Base-by-base conservation (phyloP, 805 yeast species). In the Myxozyma nipponensis region DNA sequence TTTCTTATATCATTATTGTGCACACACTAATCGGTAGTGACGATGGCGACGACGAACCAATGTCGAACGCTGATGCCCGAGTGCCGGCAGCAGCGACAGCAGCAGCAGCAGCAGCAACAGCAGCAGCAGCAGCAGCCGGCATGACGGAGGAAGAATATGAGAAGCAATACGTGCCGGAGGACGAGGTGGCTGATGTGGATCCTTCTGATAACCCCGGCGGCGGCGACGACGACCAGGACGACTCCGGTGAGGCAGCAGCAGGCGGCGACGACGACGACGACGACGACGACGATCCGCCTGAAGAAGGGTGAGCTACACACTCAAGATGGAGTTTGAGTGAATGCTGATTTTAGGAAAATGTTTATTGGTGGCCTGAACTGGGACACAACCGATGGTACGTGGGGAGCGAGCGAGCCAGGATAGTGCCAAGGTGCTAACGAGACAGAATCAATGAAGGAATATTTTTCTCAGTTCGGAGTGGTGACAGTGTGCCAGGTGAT, bases 381-480 rank as follows among this genome's bases (percentile, higher is more conserved):
- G 98, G 97, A 91, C 65, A 91, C 98, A 15, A 83, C 90, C 13
- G 98, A 91, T 64, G 62, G 61, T 57, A 47, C 5, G 50, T 34
- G n/a, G n/a, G n/a, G n/a, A n/a, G n/a, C n/a, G n/a, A n/a, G n/a
- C n/a, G n/a, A n/a, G n/a, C n/a, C n/a, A n/a, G n/a, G n/a, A n/a
- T n/a, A n/a, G n/a, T n/a, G n/a, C n/a, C n/a, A n/a, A n/a, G n/a
- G 34, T 10, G 28, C n/a, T 28, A 6, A 24, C 15, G n/a, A 17
- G 10, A 5, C 18, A 58, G 95, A 89, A 56, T 80, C 84, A 30
- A 72, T 91, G 69, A 81, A 77, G 59, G 83, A 81, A 48, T 91
- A 91, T 67, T 91, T 91, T 66, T 73, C 83, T 42, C 83, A 90
- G 67, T 91, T 79, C 66, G 98, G 98, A 61, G 91, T 84, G 57